Conservation (phyloP, 331 rosid genomes). For the Malus hybrid region DNA sequence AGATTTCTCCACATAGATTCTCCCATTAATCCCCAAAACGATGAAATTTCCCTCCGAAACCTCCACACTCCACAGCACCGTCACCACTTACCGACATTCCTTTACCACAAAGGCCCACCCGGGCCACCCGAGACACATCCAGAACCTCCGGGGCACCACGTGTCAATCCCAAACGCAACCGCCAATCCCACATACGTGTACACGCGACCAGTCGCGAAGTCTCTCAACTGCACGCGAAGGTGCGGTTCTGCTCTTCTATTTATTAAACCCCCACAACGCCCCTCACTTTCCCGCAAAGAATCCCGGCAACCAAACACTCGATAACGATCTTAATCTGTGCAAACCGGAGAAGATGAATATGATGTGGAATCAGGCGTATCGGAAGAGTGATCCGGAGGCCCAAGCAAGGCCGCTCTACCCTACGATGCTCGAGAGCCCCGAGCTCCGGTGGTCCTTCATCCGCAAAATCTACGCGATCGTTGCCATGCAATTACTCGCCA, state of each 20-base stretch:
- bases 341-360: not conserved
- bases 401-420: conserved; percentile 71
- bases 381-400: conserved; percentile 57
- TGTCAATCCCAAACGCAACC: not conserved
- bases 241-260: not conserved
- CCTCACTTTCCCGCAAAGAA: not conserved
- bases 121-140: not conserved
- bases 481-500: conserved; percentile 59
- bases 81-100: not conserved
- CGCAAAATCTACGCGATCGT: conserved; percentile 79
- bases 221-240: not conserved
- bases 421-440: conserved; percentile 84
- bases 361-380: conserved; percentile 48
- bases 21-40: not conserved
- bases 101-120: not conserved
- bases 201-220: not conserved
- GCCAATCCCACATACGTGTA: not conserved
- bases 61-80: not conserved
- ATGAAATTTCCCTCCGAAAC: not conserved
- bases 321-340: too few species aligned
- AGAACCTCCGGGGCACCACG: conserved; percentile 14
- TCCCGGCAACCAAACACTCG: conserved; percentile 1
- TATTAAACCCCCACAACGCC: not conserved
- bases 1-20: not conserved
- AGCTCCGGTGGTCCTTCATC: conserved; percentile 87